Base-by-base conservation (phyloP, 352 stramenopile species). In the Pythium vanterpoolii region DNA sequence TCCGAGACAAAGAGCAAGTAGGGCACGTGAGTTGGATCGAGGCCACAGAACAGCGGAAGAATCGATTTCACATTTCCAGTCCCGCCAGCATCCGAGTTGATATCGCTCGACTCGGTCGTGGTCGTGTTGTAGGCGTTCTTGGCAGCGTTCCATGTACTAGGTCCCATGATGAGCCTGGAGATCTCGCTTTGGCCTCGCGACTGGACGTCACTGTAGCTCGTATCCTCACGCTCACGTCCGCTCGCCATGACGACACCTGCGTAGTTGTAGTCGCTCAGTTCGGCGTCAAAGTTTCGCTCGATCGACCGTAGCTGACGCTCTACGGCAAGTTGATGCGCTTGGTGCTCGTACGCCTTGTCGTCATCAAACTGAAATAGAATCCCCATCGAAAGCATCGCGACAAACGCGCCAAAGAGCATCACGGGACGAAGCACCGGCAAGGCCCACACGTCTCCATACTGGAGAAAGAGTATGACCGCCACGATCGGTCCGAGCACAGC, bases 341-440 rank as follows among this genome's bases (percentile, higher is more conserved):
- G 65, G 52, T 88, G 89, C 60, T 93, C 82, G 39, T 74, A 85
- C 8, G 87, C 78, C 18, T 80, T 48, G 62, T 92, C 86, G 55
- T 96, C 87, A 53, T 92, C 77, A 58, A 96, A 86, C 49, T 77
- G 69, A 49, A 94, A 91, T 8, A 96, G 62, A 23, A 85, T 18
- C 0, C 87, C 42, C 62, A 95, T 71, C 16, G 77, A 69, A 18
- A 87, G 45, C 14, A 85, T 62, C 23, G 76, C 79, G 19, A 96
- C 50, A 28, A 88, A 62, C 19, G 74, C 67, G 5, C 87, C 86
- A 11, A 89, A 72, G 10, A 87, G 39, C 23, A 97, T 72, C 4
- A 96, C 83, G 1, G 78, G 62, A 5, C 75, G 67, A 36, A 96
- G 67, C 26, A 74, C 78, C 9, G 60, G 56, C 4, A 92, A 50